Base-by-base conservation (phyloP, 768 basidiomycete genomes). In the Suillus spraguei region DNA sequence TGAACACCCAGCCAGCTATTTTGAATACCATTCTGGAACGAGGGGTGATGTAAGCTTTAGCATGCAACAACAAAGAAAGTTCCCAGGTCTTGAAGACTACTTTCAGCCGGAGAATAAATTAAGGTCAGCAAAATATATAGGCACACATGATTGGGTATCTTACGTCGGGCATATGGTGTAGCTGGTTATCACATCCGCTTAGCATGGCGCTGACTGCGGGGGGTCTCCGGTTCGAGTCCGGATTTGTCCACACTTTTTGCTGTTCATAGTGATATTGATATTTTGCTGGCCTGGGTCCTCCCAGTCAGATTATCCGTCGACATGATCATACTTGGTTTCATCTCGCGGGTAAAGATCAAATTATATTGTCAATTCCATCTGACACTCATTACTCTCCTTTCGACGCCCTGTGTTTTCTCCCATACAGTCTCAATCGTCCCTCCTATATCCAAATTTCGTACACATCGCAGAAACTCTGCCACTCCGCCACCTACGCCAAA, bases 401-500 rank as follows among this genome's bases (percentile, higher is more conserved):
- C 88, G 10, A 97, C 91, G 0, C 94, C 94, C 1, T 73, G 76
- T 36, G 77, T 83, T 65, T 76, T 80, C 69, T 92, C 89, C 83
- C 86, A 89, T 1, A 94, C 83, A 3, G 79, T 83, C 67, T 84
- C 80, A 1, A 87, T 84, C 35, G 65, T 74, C 0, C 85, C 88
- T 33, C 71, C 46, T 50, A 63, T 42, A 6, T 71, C 74, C 20
- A 71, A 67, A 35, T 70, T 74, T 64, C 83, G 76, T 3, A 94
- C 83, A 7, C 80, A 81, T 33, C 76, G 71, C n/a, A 86, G 73
- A 68, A 97, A 97, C 64, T 89, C 91, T 14, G 83, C 75, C 33
- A 96, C 78, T 8, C 95, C 93, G 0, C 97, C 96, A 1, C 95
- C 96, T 5, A 98, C 94, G 8, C 97, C 97, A 73, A 99, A 98